These are phyloP conservation scores for Teratosphaeriaceae sp. DNA, from an alignment of 2,329 filamentous ascomycete species.

Conservation along the genomic window DNA sequence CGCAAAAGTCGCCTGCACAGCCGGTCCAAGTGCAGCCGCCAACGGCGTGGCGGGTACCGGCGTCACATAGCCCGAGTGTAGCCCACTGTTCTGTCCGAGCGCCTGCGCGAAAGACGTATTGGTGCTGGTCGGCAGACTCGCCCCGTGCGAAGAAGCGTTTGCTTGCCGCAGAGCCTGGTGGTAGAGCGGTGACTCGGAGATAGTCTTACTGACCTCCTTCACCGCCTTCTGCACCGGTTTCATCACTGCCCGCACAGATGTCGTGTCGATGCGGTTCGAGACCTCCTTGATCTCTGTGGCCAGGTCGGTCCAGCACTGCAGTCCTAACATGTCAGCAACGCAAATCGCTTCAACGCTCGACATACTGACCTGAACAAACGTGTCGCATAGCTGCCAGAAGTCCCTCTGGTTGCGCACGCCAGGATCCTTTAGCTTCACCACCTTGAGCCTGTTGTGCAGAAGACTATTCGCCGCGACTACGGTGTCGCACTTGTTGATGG, in stretches of 20 bases:
- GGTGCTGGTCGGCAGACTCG: conserved; percentile 24
- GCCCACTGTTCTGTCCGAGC: conserved; percentile 7
- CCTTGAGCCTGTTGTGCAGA: conserved; percentile 64
- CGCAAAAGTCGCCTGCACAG: conserved; percentile 75
- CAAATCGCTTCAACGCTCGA: no score
- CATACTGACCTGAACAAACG: conserved; percentile 53
- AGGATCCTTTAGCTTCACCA: conserved; percentile 80
- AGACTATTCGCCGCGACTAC: conserved; percentile 68
- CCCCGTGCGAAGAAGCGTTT: no score
- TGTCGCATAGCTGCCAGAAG: conserved; percentile 66
- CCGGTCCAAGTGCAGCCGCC: conserved; percentile 81
- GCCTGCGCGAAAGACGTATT: conserved; percentile 19
- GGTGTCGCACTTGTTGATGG: conserved; percentile 64
- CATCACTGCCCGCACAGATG: conserved; percentile 66
- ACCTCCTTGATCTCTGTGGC: conserved; percentile 52
- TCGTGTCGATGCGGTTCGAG: conserved; percentile 33
- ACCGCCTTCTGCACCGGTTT: conserved; percentile 75
- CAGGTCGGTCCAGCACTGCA: conserved; percentile 59
- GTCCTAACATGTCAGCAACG: conserved; percentile 26
- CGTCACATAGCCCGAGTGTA: conserved; percentile 36
- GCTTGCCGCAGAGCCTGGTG: conserved; percentile 40
- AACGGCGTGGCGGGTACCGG: conserved; percentile 78
- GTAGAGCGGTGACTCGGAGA: conserved; percentile 59
- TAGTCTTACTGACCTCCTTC: conserved; percentile 70
- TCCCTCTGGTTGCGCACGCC: conserved; percentile 59